Conservation (phyloP, 1,284 basidiomycete species). For the Trametes hirsuta region DNA sequence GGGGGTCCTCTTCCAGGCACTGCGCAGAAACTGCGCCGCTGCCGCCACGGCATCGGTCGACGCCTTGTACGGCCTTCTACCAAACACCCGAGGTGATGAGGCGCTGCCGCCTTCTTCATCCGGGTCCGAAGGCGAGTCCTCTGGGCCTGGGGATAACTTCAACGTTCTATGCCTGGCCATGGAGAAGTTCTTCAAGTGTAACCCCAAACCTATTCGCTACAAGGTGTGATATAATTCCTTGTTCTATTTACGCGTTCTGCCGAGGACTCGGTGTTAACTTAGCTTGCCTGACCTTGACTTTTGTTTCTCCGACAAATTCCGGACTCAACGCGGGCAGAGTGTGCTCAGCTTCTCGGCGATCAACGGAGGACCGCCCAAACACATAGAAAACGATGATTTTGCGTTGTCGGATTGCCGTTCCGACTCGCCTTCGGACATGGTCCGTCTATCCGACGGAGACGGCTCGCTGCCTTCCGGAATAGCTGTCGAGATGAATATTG, state of each 20-base stretch:
- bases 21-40: neutral
- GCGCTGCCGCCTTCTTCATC: neutral
- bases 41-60: neutral
- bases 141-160: slow-evolving; percentile 26
- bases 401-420: slow-evolving; percentile 6
- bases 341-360: neutral
- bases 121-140: slow-evolving; percentile 25
- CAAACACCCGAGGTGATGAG: neutral
- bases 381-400: slow-evolving; percentile 4
- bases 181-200: slow-evolving; percentile 49
- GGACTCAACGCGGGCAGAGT: neutral
- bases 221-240: slow-evolving; percentile 44
- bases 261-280: neutral
- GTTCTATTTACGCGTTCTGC: neutral
- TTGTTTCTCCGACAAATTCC: neutral
- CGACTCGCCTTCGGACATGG: neutral
- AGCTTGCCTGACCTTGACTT: too few species aligned
- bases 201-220: slow-evolving; percentile 49
- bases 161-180: slow-evolving; percentile 46
- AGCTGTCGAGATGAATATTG: neutral
- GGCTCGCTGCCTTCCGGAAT: neutral
- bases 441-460: neutral
- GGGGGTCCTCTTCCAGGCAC: slow-evolving; percentile 2
- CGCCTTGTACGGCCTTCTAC: neutral
- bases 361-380: neutral